Evolutionary conservation across 768 basidiomycete genomes (phyloP).

Genomic region (Termitomyces sp.): DNA sequence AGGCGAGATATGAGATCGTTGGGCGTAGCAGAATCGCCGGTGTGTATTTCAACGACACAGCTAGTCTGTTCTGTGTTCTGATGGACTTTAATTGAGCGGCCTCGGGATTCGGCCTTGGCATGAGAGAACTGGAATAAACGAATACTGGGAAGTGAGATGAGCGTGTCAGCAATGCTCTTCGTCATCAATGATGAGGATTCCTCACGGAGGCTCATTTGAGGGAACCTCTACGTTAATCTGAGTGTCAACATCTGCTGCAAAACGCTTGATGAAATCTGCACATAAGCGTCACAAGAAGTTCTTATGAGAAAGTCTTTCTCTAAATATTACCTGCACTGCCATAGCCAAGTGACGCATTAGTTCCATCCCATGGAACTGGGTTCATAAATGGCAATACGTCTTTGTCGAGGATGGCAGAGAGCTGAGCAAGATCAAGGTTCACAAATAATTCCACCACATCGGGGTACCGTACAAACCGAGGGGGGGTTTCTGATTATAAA

Average conservation of each 20-base stretch:
- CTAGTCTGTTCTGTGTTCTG: constrained; percentile 27
- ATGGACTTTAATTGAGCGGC: constrained; percentile 16
- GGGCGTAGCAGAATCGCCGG: constrained; percentile 33
- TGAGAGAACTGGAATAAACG: constrained; percentile 57
- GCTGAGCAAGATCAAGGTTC: constrained; percentile 62
- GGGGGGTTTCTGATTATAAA: neutral
- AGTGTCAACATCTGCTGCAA: constrained; percentile 42
- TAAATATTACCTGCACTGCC: constrained; percentile 10
- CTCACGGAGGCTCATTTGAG: constrained; percentile 32
- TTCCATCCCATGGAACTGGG: constrained; percentile 31
- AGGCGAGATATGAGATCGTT: constrained; percentile 61
- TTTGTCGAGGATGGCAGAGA: constrained; percentile 54
- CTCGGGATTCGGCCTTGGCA: constrained; percentile 37
- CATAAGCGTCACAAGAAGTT: constrained; percentile 1
- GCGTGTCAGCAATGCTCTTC: neutral
- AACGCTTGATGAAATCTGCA: constrained; percentile 46
- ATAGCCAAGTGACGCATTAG: constrained; percentile 20
- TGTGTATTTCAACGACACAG: constrained; percentile 49
- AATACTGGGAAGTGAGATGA: constrained; percentile 16
- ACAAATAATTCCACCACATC: constrained; percentile 62
- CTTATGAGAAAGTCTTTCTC: constrained; percentile 12
- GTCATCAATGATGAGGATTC: neutral
- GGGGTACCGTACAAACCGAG: constrained; percentile 18
- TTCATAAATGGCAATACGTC: constrained; percentile 44
- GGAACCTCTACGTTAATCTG: constrained; percentile 34